phyloP scores from a whole-genome alignment of 2,329 filamentous ascomycete species.

The Uncinocarpus reesii region DNA sequence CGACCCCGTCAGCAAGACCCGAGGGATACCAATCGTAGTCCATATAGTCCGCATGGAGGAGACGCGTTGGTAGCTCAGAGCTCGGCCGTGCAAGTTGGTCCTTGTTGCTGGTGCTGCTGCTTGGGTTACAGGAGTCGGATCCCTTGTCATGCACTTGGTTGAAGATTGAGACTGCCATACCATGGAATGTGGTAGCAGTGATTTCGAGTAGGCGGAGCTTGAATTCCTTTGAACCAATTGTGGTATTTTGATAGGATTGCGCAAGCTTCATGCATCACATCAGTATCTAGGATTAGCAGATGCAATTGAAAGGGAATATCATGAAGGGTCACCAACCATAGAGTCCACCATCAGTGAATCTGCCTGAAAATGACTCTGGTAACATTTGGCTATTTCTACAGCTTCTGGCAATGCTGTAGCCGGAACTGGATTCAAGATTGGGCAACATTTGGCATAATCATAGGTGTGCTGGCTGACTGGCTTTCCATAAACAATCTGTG shows the following conservation, averaged over 20 bases:
- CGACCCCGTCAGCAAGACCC: conserved; percentile 22
- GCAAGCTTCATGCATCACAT: background rate
- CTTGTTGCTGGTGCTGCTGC: no score
- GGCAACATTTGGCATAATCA: background rate
- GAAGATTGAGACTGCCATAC: background rate
- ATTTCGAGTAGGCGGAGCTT: conserved; percentile 10
- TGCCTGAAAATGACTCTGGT: background rate
- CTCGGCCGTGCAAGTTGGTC: no score
- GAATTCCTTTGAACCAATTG: background rate
- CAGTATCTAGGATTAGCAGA: background rate
- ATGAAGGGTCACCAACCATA: background rate
- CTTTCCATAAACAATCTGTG: conserved; percentile 11
- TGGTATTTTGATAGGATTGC: conserved; percentile 11
- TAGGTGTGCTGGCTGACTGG: background rate
- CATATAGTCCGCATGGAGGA: background rate
- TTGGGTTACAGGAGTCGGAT: no score
- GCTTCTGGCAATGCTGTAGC: background rate
- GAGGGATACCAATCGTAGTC: conserved; percentile 18
- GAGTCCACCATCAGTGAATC: background rate
- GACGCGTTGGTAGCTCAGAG: background rate
- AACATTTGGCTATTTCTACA: background rate
- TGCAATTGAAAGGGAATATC: background rate
- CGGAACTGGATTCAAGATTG: background rate
- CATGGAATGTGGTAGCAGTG: conserved; percentile 1
- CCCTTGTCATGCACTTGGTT: no score